Conservation (phyloP, 306 rosid genomes). For the Lupinus albus region DNA sequence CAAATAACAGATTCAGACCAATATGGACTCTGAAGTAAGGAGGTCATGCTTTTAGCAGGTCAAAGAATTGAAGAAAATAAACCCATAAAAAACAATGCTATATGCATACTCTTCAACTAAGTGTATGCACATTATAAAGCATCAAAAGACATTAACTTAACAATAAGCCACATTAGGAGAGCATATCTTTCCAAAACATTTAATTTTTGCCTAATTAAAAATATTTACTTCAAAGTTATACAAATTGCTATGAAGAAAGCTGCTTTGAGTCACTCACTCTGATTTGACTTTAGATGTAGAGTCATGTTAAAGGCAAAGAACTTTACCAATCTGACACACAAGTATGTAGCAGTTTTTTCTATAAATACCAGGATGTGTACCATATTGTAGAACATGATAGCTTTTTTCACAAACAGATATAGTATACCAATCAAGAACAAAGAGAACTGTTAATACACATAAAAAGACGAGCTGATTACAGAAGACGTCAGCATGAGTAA, state of each 20-base stretch:
- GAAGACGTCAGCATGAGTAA: conserved; percentile 17
- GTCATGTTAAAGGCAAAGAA: conserved; percentile 29
- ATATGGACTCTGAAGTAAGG: background rate
- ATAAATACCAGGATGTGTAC: background rate
- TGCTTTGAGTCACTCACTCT: conserved; percentile 6
- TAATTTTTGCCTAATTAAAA: background rate
- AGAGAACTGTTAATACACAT: conserved; percentile 8
- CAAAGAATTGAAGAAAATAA: too few relatives aligned
- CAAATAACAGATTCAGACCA: conserved; percentile 10
- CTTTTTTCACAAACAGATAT: background rate
- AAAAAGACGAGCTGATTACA: conserved; percentile 19
- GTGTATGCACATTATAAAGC: background rate
- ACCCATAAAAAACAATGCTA: background rate
- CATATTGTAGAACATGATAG: conserved; percentile 8
- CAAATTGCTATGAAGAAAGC: conserved; percentile 20
- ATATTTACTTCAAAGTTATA: conserved; percentile 6
- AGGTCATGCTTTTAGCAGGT: background rate
- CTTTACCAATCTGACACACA: background rate
- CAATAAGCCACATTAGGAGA: background rate
- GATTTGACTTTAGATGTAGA: conserved; percentile 23
- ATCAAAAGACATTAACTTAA: background rate
- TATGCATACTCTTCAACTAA: background rate
- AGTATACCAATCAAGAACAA: conserved; percentile 4
- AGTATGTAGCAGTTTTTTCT: too few relatives aligned
- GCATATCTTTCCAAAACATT: conserved; percentile 1